Conservation (phyloP, 2,329 filamentous ascomycete genomes). For the Hortaea werneckii region DNA sequence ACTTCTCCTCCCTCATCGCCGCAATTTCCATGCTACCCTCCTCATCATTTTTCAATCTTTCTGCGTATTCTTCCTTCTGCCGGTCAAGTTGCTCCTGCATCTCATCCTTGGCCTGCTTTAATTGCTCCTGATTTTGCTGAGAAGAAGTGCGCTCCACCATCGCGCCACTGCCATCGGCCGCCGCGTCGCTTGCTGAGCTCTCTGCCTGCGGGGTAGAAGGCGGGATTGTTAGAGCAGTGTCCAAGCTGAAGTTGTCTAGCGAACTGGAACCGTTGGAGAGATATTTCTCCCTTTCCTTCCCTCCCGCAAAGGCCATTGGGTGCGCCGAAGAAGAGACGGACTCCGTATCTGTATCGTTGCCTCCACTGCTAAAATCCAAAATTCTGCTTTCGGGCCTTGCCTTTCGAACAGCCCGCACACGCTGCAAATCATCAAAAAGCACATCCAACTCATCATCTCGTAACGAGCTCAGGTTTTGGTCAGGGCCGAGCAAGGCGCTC, state of each 20-base stretch:
- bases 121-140: conserved; percentile 59
- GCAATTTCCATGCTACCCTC: conserved; percentile 68
- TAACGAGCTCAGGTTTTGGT: conserved; percentile 81
- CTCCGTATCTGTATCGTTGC: conserved; percentile 72
- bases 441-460: conserved; percentile 91
- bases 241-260: conserved; percentile 89
- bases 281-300: conserved; percentile 66
- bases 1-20: conserved; percentile 73
- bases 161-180: conserved; percentile 46
- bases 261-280: conserved; percentile 70
- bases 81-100: conserved; percentile 75
- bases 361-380: conserved; percentile 31
- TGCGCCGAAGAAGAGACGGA: conserved; percentile 66
- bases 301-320: conserved; percentile 27
- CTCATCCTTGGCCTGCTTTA: conserved; percentile 67
- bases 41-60: conserved; percentile 65
- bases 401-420: conserved; percentile 73
- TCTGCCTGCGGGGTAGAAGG: conserved; percentile 71
- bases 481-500: conserved; percentile 74
- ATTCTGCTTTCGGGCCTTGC: conserved; percentile 48
- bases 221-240: conserved; percentile 88
- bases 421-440: conserved; percentile 87
- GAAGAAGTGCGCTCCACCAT: no score
- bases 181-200: conserved; percentile 33
- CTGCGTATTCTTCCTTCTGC: conserved; percentile 73